Evolutionary conservation across 1,139 yeast genomes (phyloP), one percentile per base, ranked within the genome.

Genomic region (Debaryomyces udenii): DNA sequence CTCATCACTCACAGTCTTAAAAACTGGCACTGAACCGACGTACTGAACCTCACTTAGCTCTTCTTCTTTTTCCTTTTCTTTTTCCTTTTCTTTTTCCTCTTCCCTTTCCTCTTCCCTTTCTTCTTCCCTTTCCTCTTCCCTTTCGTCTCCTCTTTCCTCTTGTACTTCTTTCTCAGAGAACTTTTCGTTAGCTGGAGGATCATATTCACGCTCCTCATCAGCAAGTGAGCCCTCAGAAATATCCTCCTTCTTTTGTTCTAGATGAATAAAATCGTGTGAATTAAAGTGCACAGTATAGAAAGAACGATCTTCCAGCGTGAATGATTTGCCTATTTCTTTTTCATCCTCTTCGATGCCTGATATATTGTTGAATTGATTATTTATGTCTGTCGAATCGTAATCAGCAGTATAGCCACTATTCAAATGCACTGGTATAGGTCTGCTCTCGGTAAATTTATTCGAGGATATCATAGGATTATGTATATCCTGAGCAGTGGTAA

Each of bases 1-100:
- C 41, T 71, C 76, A 14, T 54, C 56, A 24, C 48, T 40, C 4
- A 71, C 52, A 0, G 74, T 64, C 41, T 51, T 62, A 54, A 71
- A 71, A 0, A 60, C 38, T 1, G 71, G 66, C 3, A 47, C 35
- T 10, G 20, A 16, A 13, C 29, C 35, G 11, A 23, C 18, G 11
- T 33, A 18, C 17, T 31, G 40, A 4, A 15, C 35, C n/a, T 37
- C 14, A 15, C 23, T 23, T 6, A 14, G 15, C 6, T 35, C 34
- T 10, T 36, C 37, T 2, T 39, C 39, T 11, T 38, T 36, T 16
- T 22, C 17, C 6, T 14, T 29, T 11, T 32, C 40, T 2, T 14
- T 9, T 18, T 15, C 37, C 9, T 31, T 37, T 14, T 34, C 41
- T n/a, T n/a, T n/a, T n/a, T n/a, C n/a, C n/a, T n/a, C n/a, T n/a